These are phyloP conservation scores for Cladosporium sp. DNA, from an alignment of 2,329 filamentous ascomycete genomes.

Conservation along the genomic window DNA sequence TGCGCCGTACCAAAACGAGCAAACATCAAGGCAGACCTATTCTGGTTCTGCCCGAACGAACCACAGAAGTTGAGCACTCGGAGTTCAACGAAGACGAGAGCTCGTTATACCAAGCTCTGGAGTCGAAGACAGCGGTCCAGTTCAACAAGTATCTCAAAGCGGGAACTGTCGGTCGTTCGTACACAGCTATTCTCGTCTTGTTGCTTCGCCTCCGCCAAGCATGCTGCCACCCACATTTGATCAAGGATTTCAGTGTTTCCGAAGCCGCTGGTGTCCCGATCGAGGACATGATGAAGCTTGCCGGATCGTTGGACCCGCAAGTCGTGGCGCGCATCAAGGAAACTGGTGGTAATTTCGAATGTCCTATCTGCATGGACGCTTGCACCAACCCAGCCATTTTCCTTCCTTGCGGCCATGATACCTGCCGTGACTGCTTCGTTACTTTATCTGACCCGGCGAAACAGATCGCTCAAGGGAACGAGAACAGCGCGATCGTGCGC, in stretches of 20 bases:
- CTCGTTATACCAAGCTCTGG: constrained; percentile 62
- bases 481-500: constrained; percentile 49
- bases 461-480: constrained; percentile 57
- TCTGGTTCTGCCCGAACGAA: constrained; percentile 61
- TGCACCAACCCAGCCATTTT: constrained; percentile 72
- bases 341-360: constrained; percentile 61
- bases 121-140: constrained; percentile 61
- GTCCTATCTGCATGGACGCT: constrained; percentile 76
- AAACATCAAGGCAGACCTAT: constrained; percentile 76
- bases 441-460: constrained; percentile 61
- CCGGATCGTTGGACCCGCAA: constrained; percentile 54
- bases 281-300: constrained; percentile 58
- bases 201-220: constrained; percentile 76
- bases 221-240: constrained; percentile 72
- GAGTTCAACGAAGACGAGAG: constrained; percentile 64
- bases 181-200: constrained; percentile 75
- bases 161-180: constrained; percentile 66
- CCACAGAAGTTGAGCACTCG: constrained; percentile 57
- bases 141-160: constrained; percentile 74
- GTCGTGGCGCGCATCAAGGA: constrained; percentile 65
- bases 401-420: constrained; percentile 77
- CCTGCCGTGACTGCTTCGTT: constrained; percentile 72
- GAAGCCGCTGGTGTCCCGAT: constrained; percentile 45
- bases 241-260: constrained; percentile 60
- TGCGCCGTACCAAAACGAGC: constrained; percentile 78